Evolutionary conservation across 225 moss, liverwort and hornwort species (phyloP).

Genomic region (Anthoceros angustus): DNA sequence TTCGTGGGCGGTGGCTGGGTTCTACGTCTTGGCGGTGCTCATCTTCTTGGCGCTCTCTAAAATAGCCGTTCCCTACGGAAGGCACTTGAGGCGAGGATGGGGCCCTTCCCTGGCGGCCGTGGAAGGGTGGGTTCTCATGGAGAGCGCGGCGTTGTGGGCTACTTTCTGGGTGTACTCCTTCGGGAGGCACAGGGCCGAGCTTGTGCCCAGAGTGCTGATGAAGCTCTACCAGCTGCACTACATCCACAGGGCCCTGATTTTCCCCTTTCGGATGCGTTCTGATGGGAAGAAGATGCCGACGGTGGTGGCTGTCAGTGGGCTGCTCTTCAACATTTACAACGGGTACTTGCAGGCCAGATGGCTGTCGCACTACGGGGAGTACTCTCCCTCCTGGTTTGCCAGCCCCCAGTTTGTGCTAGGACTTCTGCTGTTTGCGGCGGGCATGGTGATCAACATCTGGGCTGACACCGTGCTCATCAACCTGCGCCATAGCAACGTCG

Average conservation of each 20-base stretch:
- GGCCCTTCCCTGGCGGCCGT: constrained; percentile 48
- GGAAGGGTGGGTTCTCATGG: constrained; percentile 81
- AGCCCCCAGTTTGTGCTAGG: constrained; percentile 62
- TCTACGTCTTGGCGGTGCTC: constrained; percentile 18
- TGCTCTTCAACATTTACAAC: constrained; percentile 51
- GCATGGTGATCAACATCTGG: constrained; percentile 65
- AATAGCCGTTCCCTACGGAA: constrained; percentile 44
- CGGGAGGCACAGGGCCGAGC: constrained; percentile 42
- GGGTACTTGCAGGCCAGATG: constrained; percentile 64
- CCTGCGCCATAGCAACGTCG: constrained; percentile 40
- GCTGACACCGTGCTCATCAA: constrained; percentile 54
- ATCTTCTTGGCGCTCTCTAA: constrained; percentile 9
- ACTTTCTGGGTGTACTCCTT: constrained; percentile 45
- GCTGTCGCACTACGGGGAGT: constrained; percentile 62
- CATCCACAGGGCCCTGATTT: constrained; percentile 65
- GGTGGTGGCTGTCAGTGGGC: constrained; percentile 20
- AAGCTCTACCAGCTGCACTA: constrained; percentile 69
- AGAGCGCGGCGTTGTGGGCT: constrained; percentile 73
- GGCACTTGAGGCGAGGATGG: constrained; percentile 43
- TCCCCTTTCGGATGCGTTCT: constrained; percentile 60
- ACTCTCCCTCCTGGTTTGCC: constrained; percentile 46
- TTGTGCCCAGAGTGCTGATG: constrained; percentile 49
- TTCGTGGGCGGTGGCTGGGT: background rate
- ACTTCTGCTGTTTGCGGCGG: constrained; percentile 27
- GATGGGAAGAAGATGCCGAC: constrained; percentile 73